A percentile compares a stretch with the other conserved stretches of the same genome.
These are phyloP conservation scores for Volvariella volvacea DNA, from an alignment of 1,284 basidiomycete species.

Conservation along the genomic window DNA sequence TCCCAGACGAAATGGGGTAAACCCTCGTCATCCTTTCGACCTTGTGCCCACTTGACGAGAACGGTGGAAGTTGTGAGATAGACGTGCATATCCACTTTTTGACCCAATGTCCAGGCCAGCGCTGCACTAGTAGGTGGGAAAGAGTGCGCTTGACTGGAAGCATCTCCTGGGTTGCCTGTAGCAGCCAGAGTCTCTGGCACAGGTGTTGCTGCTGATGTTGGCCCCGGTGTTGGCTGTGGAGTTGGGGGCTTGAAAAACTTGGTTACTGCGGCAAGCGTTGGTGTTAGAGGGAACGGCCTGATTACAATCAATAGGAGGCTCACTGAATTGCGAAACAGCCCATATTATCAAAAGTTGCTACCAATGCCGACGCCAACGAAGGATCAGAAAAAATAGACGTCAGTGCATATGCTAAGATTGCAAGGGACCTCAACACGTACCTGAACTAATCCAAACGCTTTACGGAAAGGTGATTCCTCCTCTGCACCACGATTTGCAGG, in stretches of 20 bases:
- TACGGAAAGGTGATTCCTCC: constrained; percentile 24
- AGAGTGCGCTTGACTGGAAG: constrained; percentile 22
- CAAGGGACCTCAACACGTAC: constrained; percentile 23
- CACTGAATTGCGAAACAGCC: constrained; percentile 57
- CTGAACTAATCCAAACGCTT: constrained; percentile 38
- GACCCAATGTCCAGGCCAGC: constrained; percentile 53
- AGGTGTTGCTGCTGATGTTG: constrained; percentile 11
- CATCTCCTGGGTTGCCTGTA: constrained; percentile 19
- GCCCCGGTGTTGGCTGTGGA: constrained; percentile 22
- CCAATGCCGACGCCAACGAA: too few relatives aligned
- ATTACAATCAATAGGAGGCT: constrained; percentile 16
- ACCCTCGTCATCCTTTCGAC: constrained; percentile 37
- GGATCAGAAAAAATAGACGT: too few relatives aligned
- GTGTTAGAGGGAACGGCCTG: constrained; percentile 6
- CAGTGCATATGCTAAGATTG: constrained; percentile 1
- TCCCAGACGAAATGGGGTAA: constrained; percentile 74
- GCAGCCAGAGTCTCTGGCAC: constrained; percentile 4
- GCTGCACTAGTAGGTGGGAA: constrained; percentile 45
- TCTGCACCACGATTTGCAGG: constrained; percentile 14
- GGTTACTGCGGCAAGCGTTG: constrained; percentile 27
- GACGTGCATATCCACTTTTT: constrained; percentile 66
- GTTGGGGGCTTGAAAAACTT: constrained; percentile 30
- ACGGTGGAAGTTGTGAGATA: constrained; percentile 66
- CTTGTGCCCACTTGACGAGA: constrained; percentile 48
- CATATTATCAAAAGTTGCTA: constrained; percentile 66